These are phyloP conservation scores for Stagonosporopsis vannaccii DNA, from an alignment of 2,329 filamentous ascomycete species.

Conservation along the genomic window DNA sequence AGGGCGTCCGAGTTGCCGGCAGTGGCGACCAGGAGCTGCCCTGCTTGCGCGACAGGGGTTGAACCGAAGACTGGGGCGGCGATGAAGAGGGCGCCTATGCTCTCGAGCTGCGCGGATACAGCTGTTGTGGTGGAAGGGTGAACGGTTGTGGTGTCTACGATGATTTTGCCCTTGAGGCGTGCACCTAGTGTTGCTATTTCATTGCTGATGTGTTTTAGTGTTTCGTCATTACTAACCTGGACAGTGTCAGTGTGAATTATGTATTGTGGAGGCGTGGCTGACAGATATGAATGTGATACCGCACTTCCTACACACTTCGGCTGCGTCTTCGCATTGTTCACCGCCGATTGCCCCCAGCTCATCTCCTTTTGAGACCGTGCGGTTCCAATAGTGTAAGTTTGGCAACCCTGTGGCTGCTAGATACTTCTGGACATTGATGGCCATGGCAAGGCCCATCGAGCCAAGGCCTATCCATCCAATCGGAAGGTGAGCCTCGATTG, in stretches of 20 bases:
- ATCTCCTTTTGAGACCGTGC: constrained; percentile 56
- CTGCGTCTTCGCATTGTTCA: constrained; percentile 21
- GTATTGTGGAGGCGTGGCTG: not conserved
- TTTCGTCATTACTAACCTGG: constrained; percentile 53
- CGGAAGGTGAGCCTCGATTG: not conserved
- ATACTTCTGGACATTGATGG: constrained; percentile 58
- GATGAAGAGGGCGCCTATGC: constrained; percentile 49
- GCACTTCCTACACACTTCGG: constrained; percentile 28
- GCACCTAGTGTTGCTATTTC: constrained; percentile 27
- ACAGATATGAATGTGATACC: constrained; percentile 48
- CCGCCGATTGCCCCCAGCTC: constrained; percentile 39
- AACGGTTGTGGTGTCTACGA: constrained; percentile 61
- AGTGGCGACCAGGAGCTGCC: constrained; percentile 56
- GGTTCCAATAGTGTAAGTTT: constrained; percentile 54
- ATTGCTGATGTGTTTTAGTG: constrained; percentile 45
- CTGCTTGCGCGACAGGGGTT: constrained; percentile 57
- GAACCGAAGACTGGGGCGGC: constrained; percentile 61
- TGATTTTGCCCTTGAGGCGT: constrained; percentile 49
- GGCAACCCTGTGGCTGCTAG: constrained; percentile 31
- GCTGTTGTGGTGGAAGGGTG: constrained; percentile 54
- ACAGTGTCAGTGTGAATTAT: not conserved
- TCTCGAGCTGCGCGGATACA: constrained; percentile 37
- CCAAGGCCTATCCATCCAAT: constrained; percentile 54
- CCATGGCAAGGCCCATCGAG: constrained; percentile 62
- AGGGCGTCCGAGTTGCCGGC: constrained; percentile 53